phyloP scores from a whole-genome alignment of 805 yeast genomes.

The Danielozyma ontarioensis region DNA sequence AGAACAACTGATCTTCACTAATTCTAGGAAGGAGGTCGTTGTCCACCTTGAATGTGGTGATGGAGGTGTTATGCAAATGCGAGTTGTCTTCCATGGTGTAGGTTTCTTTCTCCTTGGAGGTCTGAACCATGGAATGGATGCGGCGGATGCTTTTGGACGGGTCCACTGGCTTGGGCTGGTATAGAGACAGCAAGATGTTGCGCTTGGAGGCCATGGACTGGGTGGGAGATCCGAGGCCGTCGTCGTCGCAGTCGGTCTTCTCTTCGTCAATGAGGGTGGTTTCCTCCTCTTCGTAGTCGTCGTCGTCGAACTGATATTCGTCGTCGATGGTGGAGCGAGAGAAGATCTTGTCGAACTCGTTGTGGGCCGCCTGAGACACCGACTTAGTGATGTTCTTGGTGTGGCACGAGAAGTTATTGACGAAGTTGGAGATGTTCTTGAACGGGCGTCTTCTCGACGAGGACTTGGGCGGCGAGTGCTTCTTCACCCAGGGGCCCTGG shows the following conservation, averaged over 20 bases:
- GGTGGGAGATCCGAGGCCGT: slow-evolving; percentile 1
- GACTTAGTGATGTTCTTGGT: slow-evolving; percentile 15
- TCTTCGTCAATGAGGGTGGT: slow-evolving; percentile 13
- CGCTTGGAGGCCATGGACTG: neutral
- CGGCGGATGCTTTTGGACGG: slow-evolving; percentile 41
- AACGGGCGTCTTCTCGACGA: slow-evolving; percentile 20
- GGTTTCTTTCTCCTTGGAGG: slow-evolving; percentile 27
- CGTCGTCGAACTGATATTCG: slow-evolving; percentile 8
- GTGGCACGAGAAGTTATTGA: slow-evolving; percentile 13
- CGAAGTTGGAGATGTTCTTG: slow-evolving; percentile 21
- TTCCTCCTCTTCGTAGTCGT: slow-evolving; percentile 9
- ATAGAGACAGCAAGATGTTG: slow-evolving; percentile 1
- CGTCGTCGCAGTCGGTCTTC: neutral
- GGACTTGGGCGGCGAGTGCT: slow-evolving; percentile 10
- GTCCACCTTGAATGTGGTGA: slow-evolving; percentile 25
- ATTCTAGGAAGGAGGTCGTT: slow-evolving; percentile 70
- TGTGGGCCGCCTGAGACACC: slow-evolving; percentile 14
- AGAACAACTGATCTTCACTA: slow-evolving; percentile 50
- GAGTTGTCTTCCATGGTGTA: slow-evolving; percentile 25
- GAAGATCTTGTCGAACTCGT: neutral
- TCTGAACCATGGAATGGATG: slow-evolving; percentile 66
- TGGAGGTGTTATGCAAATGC: slow-evolving; percentile 22
- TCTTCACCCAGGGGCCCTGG: neutral
- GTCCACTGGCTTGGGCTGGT: slow-evolving; percentile 19
- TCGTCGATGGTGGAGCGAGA: slow-evolving; percentile 4